Base-by-base conservation (phyloP, 495 filamentous ascomycete genomes). In the Penicillium pulvis region DNA sequence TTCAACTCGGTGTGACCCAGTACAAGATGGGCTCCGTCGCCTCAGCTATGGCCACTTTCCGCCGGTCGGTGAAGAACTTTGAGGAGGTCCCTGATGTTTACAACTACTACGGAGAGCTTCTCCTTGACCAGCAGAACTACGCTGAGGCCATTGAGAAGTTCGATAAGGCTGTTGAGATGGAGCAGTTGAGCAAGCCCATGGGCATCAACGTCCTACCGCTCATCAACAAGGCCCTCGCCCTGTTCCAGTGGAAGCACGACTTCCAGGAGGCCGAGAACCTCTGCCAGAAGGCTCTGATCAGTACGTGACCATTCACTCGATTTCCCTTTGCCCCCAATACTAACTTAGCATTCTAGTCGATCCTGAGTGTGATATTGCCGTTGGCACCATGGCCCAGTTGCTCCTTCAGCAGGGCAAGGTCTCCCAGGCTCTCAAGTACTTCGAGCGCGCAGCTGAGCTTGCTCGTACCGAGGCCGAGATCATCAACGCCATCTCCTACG, bases 11-110 rank as follows among this genome's bases (percentile, higher is more conserved):
- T 76, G 94, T 99, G 42, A 99, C 94, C 46, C 94, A 99, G 76
- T 99, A 99, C 79, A 99, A 99, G 86, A 95, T 97, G 91, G 95
- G 94, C 56, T 97, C 92, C 10, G 89, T 98, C 49, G 94, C 94
- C 4, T 97, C 93, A 7, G 96, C 93, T 26, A 98, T 97, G 92
- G 92, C 95, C 14, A 98, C 95, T 6, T 99, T 99, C 85, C 83
- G 94, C 59, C 83, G 93, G 31, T 96, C 92, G 69, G 93, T 97
- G 66, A 99, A 98, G 89, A 96, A 95, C 76, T 99, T 99, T 67
- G 90, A 92, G 61, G 90, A 90, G 61, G 91, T 93, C 9, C 93
- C 94, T 6, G 94, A 99, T 70, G 94, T 99, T 3, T 99, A 98
- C 80, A 99, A 99, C 80, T 99, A 98, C 83, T 98, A 95, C 62